phyloP scores from a whole-genome alignment of 768 basidiomycete species.

The Russula sp. region DNA sequence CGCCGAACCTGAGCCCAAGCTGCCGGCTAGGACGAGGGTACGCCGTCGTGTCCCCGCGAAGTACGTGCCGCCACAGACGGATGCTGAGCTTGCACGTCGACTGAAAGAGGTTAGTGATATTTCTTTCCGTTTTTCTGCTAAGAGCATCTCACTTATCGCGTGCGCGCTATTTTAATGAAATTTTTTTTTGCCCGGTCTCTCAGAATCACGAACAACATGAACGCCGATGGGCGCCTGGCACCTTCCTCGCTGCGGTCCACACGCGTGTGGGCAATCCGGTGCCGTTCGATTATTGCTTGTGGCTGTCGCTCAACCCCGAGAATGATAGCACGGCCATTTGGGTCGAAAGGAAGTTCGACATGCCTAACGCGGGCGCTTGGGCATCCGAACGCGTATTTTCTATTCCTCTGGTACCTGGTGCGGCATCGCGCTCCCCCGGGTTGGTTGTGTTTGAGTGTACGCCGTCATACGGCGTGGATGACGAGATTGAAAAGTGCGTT shows the following conservation, averaged over 20 bases:
- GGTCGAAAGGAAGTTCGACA: conserved; percentile 72
- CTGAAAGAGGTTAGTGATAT: conserved; percentile 59
- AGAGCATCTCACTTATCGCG: not conserved
- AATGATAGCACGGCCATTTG: conserved; percentile 77
- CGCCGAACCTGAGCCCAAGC: conserved; percentile 27
- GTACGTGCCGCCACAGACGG: conserved; percentile 55
- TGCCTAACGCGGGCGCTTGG: conserved; percentile 65
- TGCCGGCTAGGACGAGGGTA: conserved; percentile 35
- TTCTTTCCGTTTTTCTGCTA: conserved; percentile 1
- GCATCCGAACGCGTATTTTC: conserved; percentile 56
- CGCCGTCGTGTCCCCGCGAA: conserved; percentile 42
- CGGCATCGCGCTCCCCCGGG: conserved; percentile 46
- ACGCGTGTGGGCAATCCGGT: conserved; percentile 39
- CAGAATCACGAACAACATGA: conserved; percentile 73
- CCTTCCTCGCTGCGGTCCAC: conserved; percentile 56
- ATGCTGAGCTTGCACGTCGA: conserved; percentile 61
- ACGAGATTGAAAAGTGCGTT: conserved; percentile 64
- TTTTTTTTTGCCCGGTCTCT: too few relatives aligned
- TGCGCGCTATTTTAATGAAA: not conserved
- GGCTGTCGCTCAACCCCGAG: conserved; percentile 74
- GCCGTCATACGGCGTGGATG: conserved; percentile 56
- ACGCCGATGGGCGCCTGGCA: conserved; percentile 69
- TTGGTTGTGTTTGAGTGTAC: conserved; percentile 75
- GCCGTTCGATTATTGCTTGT: conserved; percentile 54
- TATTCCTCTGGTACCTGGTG: conserved; percentile 46